A percentile compares a stretch with the other conserved stretches of the same genome.
These are phyloP conservation scores for Gaeumannomyces tritici DNA, from an alignment of 2,329 filamentous ascomycete species.

Conservation along the genomic window DNA sequence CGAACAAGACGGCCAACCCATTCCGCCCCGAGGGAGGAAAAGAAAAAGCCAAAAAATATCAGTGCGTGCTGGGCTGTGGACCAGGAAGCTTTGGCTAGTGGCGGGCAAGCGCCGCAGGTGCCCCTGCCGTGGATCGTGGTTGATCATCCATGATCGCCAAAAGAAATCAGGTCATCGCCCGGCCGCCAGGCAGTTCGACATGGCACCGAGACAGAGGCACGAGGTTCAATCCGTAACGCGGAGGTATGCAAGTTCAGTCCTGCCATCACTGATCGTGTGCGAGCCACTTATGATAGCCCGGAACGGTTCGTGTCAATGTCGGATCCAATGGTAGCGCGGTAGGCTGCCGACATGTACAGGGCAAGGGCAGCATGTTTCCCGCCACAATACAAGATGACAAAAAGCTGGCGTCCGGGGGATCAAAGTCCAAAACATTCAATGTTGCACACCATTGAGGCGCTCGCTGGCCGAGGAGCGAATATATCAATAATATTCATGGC, in stretches of 20 bases:
- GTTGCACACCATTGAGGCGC: too few relatives aligned
- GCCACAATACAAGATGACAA: too few relatives aligned
- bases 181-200: too few relatives aligned
- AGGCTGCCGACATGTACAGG: neutral
- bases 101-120: neutral
- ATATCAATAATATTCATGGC: too few relatives aligned
- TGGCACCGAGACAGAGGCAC: too few relatives aligned
- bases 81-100: neutral
- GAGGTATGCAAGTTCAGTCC: too few relatives aligned
- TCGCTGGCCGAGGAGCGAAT: neutral
- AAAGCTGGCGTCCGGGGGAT: too few relatives aligned
- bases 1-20: neutral
- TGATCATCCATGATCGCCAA: neutral
- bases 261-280: too few relatives aligned
- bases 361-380: too few relatives aligned
- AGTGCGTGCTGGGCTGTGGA: neutral
- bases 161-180: neutral
- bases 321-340: neutral
- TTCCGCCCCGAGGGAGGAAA: too few relatives aligned
- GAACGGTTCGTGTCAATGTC: neutral
- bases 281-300: neutral
- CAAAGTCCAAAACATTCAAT: too few relatives aligned
- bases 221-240: too few relatives aligned
- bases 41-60: neutral
- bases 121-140: neutral